Evolutionary conservation across 306 rosid species (phyloP).

Genomic region (Corylus americana): DNA sequence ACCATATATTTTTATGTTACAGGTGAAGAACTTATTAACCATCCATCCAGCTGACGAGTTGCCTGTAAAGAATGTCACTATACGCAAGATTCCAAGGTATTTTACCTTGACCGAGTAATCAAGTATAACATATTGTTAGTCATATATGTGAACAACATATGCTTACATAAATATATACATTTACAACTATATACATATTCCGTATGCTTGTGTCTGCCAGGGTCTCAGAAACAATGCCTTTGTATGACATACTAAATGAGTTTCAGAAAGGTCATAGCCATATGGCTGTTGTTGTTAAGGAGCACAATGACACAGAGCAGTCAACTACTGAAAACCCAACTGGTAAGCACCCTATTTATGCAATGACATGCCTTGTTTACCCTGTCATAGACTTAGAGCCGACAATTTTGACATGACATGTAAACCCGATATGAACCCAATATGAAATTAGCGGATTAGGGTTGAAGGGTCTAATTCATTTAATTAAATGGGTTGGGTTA

Average conservation of each 20-base stretch:
- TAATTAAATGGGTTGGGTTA: too few relatives aligned
- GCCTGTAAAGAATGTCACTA: slow-evolving; percentile 81
- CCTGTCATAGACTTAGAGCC: not conserved
- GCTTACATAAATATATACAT: not conserved
- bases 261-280: slow-evolving; percentile 97
- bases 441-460: too few relatives aligned
- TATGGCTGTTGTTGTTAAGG: slow-evolving; percentile 83
- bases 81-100: slow-evolving; percentile 91
- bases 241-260: slow-evolving; percentile 91
- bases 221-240: slow-evolving; percentile 73
- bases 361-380: not conserved
- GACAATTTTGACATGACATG: too few relatives aligned
- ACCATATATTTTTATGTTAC: slow-evolving; percentile 13
- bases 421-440: too few relatives aligned
- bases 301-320: slow-evolving; percentile 34
- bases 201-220: slow-evolving; percentile 28
- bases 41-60: slow-evolving; percentile 69
- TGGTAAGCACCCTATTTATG: slow-evolving; percentile 42
- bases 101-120: not conserved
- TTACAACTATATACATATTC: not conserved
- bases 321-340: slow-evolving; percentile 32
- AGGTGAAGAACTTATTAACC: slow-evolving; percentile 87
- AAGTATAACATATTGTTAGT: not conserved
- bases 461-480: too few relatives aligned
- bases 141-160: not conserved